Conservation (phyloP, 1,284 basidiomycete genomes). For the Marasmius oreades region DNA sequence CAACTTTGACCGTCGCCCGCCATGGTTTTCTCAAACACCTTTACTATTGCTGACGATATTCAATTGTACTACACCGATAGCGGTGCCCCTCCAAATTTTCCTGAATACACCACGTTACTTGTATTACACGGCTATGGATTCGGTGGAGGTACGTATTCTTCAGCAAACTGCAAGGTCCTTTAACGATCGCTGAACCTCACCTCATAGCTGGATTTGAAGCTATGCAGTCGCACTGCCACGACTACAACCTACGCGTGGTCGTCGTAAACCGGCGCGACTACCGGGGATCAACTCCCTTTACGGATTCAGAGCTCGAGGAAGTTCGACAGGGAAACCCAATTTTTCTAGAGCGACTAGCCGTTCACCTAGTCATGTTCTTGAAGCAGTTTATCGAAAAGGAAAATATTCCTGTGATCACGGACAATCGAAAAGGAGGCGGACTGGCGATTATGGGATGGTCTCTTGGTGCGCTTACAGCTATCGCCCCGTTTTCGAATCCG, state of each 20-base stretch:
- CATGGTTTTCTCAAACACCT: background rate
- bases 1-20: too few relatives aligned
- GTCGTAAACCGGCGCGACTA: constrained; percentile 30
- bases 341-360: constrained; percentile 25
- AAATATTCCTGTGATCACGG: constrained; percentile 21
- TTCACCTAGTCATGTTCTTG: constrained; percentile 24
- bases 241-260: constrained; percentile 26
- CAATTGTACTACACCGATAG: constrained; percentile 29
- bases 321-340: constrained; percentile 19
- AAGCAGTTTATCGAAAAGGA: constrained; percentile 24
- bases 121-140: constrained; percentile 30
- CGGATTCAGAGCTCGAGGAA: constrained; percentile 27
- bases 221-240: constrained; percentile 18
- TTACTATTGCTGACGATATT: background rate
- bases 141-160: constrained; percentile 22
- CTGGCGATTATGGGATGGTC: constrained; percentile 32
- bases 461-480: constrained; percentile 23
- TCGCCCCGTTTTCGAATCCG: constrained; percentile 24
- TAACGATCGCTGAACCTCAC: background rate
- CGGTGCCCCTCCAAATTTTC: constrained; percentile 24
- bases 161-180: background rate
- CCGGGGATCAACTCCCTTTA: constrained; percentile 30
- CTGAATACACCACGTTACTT: constrained; percentile 30
- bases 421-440: constrained; percentile 23
- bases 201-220: constrained; percentile 25